phyloP scores from a whole-genome alignment of 768 basidiomycete genomes.

The Pholiota conissans region DNA sequence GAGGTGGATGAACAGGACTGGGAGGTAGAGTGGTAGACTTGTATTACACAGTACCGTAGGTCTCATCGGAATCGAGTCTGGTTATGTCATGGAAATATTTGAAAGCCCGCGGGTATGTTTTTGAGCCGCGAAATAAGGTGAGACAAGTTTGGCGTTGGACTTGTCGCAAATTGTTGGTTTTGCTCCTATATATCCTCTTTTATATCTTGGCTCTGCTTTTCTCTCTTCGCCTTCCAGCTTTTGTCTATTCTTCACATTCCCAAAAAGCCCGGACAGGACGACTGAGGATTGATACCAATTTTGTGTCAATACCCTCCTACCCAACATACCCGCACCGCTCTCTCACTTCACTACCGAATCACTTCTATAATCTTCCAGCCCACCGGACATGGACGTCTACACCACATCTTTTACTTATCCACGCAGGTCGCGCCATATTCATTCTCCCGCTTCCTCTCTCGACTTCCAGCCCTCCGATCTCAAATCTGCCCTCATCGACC shows the following conservation, averaged over 20 bases:
- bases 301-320: conserved; percentile 55
- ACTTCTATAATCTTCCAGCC: conserved; percentile 19
- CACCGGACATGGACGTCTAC: conserved; percentile 83
- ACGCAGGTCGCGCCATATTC: conserved; percentile 72
- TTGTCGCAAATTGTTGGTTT: conserved; percentile 24
- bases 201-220: conserved; percentile 30
- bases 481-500: conserved; percentile 43
- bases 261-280: conserved; percentile 30
- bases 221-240: conserved; percentile 24
- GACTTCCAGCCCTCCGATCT: conserved; percentile 56
- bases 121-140: conserved; percentile 27
- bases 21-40: conserved; percentile 35
- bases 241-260: conserved; percentile 31
- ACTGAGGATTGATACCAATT: conserved; percentile 48
- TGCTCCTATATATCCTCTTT: conserved; percentile 31
- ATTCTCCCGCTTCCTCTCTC: conserved; percentile 62
- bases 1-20: conserved; percentile 43
- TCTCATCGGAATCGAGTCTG: conserved; percentile 9
- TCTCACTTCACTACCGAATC: conserved; percentile 11
- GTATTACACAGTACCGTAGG: too few relatives aligned
- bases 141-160: conserved; percentile 30
- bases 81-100: conserved; percentile 32
- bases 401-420: conserved; percentile 93
- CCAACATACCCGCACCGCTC: conserved; percentile 32
- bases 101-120: conserved; percentile 43